Conservation (phyloP, 1,284 basidiomycete species). For the Papiliotrema nemorosa region DNA sequence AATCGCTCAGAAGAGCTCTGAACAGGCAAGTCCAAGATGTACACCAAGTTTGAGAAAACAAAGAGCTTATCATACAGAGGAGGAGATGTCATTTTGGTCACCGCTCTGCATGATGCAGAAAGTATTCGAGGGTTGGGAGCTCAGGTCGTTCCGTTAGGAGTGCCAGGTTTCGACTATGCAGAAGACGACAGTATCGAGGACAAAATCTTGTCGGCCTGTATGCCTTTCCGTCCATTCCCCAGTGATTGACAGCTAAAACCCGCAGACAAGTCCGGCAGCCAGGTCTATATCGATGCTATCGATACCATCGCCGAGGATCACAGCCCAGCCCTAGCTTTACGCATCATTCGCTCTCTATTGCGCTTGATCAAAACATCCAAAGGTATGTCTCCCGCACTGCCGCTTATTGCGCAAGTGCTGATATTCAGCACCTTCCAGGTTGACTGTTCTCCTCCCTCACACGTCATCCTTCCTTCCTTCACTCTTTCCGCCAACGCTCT, state of each 20-base stretch:
- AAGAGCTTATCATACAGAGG: constrained; percentile 1
- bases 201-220: constrained; percentile 20
- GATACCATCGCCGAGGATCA: constrained; percentile 43
- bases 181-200: constrained; percentile 9
- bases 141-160: not conserved
- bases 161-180: constrained; percentile 20
- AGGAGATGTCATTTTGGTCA: constrained; percentile 14
- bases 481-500: constrained; percentile 62
- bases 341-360: constrained; percentile 29
- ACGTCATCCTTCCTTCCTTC: constrained; percentile 57
- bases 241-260: too few species aligned
- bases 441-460: constrained; percentile 62
- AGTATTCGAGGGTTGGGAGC: constrained; percentile 4
- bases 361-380: constrained; percentile 16
- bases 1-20: constrained; percentile 20
- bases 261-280: constrained; percentile 21
- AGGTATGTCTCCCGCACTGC: constrained; percentile 17
- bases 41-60: too few species aligned
- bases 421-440: constrained; percentile 57
- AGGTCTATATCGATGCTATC: constrained; percentile 42
- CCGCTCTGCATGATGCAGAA: constrained; percentile 19
- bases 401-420: not conserved
- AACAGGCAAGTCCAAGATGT: constrained; percentile 21
- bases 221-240: not conserved
- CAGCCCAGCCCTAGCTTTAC: constrained; percentile 14